Conservation (phyloP, 768 basidiomycete species). For the Rhizopogon vesiculosus region DNA sequence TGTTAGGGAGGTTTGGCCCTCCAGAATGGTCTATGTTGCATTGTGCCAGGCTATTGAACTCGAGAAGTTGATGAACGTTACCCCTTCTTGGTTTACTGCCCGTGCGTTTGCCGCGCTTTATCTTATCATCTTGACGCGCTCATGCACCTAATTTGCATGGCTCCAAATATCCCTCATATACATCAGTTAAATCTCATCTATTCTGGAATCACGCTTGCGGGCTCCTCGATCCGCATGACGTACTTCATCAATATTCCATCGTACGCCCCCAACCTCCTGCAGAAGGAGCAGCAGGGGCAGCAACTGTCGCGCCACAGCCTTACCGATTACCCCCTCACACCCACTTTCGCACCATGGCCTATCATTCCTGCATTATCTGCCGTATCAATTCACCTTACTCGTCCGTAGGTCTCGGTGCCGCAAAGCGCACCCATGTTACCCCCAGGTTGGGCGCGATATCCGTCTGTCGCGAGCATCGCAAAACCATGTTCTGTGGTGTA, state of each 20-base stretch:
- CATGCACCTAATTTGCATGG: conserved; percentile 5
- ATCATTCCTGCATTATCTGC: conserved; percentile 58
- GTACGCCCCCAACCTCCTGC: conserved; percentile 33
- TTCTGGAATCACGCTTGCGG: conserved; percentile 68
- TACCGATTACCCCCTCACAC: conserved; percentile 46
- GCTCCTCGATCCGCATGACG: conserved; percentile 59
- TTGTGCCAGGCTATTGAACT: conserved; percentile 60
- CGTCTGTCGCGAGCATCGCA: conserved; percentile 63
- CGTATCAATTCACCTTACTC: conserved; percentile 58
- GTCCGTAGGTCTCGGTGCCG: conserved; percentile 44
- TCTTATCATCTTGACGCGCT: conserved; percentile 2
- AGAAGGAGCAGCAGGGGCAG: conserved; percentile 27
- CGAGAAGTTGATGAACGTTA: conserved; percentile 60
- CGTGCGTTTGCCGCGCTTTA: conserved; percentile 37
- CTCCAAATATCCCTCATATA: not conserved
- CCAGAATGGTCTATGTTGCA: conserved; percentile 54
- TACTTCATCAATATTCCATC: conserved; percentile 44
- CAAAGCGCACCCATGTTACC: conserved; percentile 41
- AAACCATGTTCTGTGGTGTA: conserved; percentile 58
- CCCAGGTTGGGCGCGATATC: conserved; percentile 41
- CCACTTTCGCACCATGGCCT: conserved; percentile 58
- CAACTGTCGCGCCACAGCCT: conserved; percentile 28
- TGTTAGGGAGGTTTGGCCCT: conserved; percentile 52
- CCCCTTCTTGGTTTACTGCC: conserved; percentile 54
- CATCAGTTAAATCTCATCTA: conserved; percentile 61